A percentile compares a stretch with the other conserved stretches of the same genome.
Conservation (phyloP, 31 red algal species). For the Porphyra umbilicalis region DNA sequence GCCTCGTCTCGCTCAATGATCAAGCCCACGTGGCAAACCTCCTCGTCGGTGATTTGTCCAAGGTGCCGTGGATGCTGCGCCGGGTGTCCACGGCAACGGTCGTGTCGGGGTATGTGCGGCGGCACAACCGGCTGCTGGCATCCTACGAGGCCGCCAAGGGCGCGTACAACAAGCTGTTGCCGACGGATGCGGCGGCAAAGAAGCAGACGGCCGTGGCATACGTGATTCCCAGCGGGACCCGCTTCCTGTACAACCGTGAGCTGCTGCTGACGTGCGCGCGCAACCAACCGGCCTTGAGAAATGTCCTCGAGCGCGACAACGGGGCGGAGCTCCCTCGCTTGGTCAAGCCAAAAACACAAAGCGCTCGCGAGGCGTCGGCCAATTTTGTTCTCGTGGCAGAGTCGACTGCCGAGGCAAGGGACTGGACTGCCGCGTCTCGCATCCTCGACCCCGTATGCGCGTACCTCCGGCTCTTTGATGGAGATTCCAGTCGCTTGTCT, state of each 20-base stretch:
- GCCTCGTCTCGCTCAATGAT: background rate
- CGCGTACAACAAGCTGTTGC: background rate
- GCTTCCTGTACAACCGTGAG: background rate
- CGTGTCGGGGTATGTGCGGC: background rate
- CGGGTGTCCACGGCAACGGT: background rate
- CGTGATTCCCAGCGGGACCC: background rate
- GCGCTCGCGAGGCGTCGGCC: too few species aligned
- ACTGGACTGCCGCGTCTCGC: too few species aligned
- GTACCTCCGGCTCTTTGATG: background rate
- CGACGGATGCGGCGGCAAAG: background rate
- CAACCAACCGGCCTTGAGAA: too few species aligned
- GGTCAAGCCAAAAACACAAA: too few species aligned
- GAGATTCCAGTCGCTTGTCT: background rate
- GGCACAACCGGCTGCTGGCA: background rate
- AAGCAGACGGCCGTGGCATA: background rate
- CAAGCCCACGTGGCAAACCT: background rate
- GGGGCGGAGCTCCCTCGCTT: too few species aligned
- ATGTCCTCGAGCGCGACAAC: too few species aligned
- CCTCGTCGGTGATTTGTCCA: background rate
- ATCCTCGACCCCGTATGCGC: too few species aligned
- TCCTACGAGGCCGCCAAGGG: background rate
- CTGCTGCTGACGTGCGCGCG: too few species aligned
- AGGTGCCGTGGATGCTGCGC: background rate
- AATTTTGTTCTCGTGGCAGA: too few species aligned
- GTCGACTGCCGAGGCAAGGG: too few species aligned